Conservation (phyloP, 306 rosid species). For the Casuarina equisetifolia region DNA sequence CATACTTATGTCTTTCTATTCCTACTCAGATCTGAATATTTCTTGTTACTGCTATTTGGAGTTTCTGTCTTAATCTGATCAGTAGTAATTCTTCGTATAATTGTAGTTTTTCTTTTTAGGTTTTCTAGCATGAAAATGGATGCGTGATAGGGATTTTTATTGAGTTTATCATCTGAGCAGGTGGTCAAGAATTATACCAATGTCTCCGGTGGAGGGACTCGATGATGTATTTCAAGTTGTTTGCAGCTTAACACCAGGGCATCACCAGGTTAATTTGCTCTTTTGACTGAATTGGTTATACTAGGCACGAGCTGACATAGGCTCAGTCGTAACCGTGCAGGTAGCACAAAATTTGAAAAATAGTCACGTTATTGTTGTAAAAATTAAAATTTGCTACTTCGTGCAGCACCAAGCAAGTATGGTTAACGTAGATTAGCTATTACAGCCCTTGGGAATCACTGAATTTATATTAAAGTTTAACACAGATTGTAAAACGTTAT, state of each 20-base stretch:
- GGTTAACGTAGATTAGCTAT: not conserved
- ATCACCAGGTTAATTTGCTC: conserved; percentile 65
- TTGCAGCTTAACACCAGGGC: conserved; percentile 76
- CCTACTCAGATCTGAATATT: conserved; percentile 4
- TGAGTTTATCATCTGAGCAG: conserved; percentile 37
- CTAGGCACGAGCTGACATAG: not conserved
- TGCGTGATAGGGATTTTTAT: conserved; percentile 27
- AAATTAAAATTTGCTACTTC: not conserved
- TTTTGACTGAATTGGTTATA: conserved; percentile 10
- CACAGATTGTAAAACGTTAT: not conserved
- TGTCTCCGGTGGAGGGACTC: conserved; percentile 79
- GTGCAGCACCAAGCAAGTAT: not conserved
- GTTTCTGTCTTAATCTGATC: conserved; percentile 1
- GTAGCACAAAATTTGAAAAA: not conserved
- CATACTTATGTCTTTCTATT: conserved; percentile 2
- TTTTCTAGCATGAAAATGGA: not conserved
- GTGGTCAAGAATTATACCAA: conserved; percentile 65
- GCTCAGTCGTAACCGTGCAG: not conserved
- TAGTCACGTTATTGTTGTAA: not conserved
- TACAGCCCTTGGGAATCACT: not conserved
- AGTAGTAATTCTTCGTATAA: not conserved
- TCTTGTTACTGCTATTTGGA: conserved; percentile 13
- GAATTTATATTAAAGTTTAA: not conserved
- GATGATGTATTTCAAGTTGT: conserved; percentile 77
- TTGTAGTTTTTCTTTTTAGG: not conserved